Evolutionary conservation across 768 basidiomycete genomes (phyloP), one percentile per base, ranked within the genome.

Genomic region (Leccinum sublutescens): DNA sequence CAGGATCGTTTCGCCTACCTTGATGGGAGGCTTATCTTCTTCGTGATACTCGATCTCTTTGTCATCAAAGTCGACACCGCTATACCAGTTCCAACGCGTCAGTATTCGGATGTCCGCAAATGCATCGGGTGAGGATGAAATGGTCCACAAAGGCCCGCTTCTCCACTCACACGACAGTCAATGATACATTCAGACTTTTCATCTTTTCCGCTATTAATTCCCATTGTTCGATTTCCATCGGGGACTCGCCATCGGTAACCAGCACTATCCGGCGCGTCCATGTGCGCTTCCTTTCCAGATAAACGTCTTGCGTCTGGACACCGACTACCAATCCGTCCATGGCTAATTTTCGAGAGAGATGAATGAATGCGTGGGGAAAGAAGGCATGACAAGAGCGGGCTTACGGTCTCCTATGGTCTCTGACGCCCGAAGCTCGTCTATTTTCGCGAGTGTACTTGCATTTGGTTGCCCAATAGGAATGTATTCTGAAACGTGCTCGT

Each of bases 11-110:
- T 40, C 43, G 11, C 59, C n/a, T 62, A 93, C 95, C 82, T 96
- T 96, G 54, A 85, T 82, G 4, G 77, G 58, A 6, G 84, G 78
- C 70, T 96, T 95, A 62, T 84, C 76, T 54, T 86, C 80, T 69
- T 93, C 88, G 10, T 76, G 70, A 67, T 82, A 89, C 1, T 74
- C 82, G 12, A 82, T 73, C 19, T 85, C 82, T 38, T 87, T 85
- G 65, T 93, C 91, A 53, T 86, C 91, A 74, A 96, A 95, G 72
- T 94, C 91, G 47, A 94, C 80, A 5, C 94, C 93, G n/a, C 93
- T 95, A 63, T 34, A 21, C 5, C 33, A 34, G 38, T 50, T 27
- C 49, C 5, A 25, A 27, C 40, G 12, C n/a, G 25, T 63, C 21
- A 65, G 57, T 23, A 51, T 45, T 58, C 62, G 33, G 58, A 33